phyloP scores from a whole-genome alignment of 225 moss, liverwort and hornwort genomes.

The Pleurozium schreberi region DNA sequence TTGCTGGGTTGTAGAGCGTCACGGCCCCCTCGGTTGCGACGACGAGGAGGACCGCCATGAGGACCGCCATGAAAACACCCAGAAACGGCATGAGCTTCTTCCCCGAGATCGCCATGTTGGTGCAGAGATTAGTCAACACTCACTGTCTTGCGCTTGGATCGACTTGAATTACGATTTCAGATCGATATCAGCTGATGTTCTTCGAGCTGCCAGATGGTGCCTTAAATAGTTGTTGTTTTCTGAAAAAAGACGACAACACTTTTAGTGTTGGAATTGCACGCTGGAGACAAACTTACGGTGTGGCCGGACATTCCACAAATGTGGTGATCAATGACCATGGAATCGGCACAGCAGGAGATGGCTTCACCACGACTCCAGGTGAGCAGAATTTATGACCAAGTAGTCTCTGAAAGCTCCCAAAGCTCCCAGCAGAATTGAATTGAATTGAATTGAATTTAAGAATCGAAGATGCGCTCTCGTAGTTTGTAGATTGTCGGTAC shows the following conservation, averaged over 20 bases:
- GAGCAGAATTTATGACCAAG: background rate
- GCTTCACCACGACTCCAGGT: background rate
- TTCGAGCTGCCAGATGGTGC: background rate
- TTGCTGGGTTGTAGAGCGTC: slow-evolving; percentile 7
- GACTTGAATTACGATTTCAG: background rate
- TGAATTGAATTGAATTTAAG: no score
- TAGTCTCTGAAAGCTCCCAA: background rate
- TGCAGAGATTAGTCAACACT: background rate
- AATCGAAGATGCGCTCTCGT: background rate
- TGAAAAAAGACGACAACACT: background rate
- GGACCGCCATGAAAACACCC: background rate
- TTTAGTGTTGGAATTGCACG: background rate
- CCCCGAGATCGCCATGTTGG: background rate
- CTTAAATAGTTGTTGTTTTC: background rate
- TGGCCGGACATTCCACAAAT: background rate
- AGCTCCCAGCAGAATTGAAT: background rate
- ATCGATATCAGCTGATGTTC: background rate
- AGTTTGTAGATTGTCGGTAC: background rate
- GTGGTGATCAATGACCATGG: background rate
- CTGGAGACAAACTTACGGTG: background rate
- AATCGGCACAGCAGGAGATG: background rate
- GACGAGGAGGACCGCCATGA: background rate
- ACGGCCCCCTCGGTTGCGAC: background rate
- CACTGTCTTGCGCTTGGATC: background rate
- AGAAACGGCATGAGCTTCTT: background rate